Conservation (phyloP, 2,329 filamentous ascomycete genomes). For the Penicillium glabrum region DNA sequence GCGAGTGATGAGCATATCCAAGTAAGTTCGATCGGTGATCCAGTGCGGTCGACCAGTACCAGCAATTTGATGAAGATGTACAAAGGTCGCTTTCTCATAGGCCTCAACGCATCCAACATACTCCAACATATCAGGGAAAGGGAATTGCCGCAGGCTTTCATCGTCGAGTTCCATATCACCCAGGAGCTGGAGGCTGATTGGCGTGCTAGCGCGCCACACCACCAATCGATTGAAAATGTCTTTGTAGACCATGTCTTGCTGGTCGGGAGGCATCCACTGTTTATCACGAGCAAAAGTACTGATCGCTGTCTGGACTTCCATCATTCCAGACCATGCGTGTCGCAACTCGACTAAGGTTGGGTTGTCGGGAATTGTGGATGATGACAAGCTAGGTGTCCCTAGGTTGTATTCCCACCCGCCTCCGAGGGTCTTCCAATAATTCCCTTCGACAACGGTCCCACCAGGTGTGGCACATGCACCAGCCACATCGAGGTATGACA, state of each 20-base stretch:
- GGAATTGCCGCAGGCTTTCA: conserved; percentile 27
- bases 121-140: conserved; percentile 32
- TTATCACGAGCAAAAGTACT: conserved; percentile 36
- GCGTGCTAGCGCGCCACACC: conserved; percentile 31
- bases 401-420: conserved; percentile 41
- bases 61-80: conserved; percentile 35
- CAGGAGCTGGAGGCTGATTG: conserved; percentile 27
- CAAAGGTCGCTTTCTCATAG: conserved; percentile 38
- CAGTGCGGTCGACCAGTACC: conserved; percentile 29
- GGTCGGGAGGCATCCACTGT: conserved; percentile 28
- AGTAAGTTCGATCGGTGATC: conserved; percentile 24
- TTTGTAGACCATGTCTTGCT: conserved; percentile 32
- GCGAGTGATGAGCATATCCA: conserved; percentile 31
- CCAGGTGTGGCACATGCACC: conserved; percentile 40
- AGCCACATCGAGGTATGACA: conserved; percentile 42
- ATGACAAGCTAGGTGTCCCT: conserved; percentile 31
- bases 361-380: conserved; percentile 20
- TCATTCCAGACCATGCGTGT: conserved; percentile 33
- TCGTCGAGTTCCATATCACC: conserved; percentile 27
- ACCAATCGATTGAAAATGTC: conserved; percentile 28
- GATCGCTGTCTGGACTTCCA: conserved; percentile 35
- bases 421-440: conserved; percentile 40
- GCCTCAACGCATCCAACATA: conserved; percentile 38
- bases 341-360: conserved; percentile 28
- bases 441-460: conserved; percentile 38